Conservation (phyloP, 192 early-diverging fungal genomes). For the Hyaloraphidium curvatum region DNA sequence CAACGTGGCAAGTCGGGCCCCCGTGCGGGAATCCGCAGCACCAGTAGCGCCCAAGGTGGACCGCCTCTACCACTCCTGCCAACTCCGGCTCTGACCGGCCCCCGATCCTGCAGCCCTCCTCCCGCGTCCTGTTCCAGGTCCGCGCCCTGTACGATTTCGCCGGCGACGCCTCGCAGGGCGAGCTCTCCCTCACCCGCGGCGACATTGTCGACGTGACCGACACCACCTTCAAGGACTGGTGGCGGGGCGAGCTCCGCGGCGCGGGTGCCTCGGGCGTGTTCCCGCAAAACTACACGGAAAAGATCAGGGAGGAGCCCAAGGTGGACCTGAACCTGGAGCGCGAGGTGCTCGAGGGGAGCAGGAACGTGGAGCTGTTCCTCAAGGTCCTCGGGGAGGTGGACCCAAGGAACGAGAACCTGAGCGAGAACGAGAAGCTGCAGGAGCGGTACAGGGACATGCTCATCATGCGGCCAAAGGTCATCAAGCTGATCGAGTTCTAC, state of each 20-base stretch:
- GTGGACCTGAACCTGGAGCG: constrained; percentile 38
- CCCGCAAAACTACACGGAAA: constrained; percentile 87
- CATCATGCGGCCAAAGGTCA: constrained; percentile 65
- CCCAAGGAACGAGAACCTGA: constrained; percentile 59
- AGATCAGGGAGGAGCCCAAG: constrained; percentile 7
- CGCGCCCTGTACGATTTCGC: constrained; percentile 85
- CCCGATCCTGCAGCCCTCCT: too few relatives aligned
- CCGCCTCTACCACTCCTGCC: too few relatives aligned
- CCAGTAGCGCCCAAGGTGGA: too few relatives aligned
- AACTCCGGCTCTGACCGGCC: too few relatives aligned
- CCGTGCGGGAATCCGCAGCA: too few relatives aligned
- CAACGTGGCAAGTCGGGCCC: too few relatives aligned
- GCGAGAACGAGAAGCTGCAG: constrained; percentile 76
- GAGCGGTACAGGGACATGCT: constrained; percentile 58
- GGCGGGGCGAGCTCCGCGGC: constrained; percentile 62
- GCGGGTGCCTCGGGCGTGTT: constrained; percentile 81
- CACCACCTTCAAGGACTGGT: constrained; percentile 95
- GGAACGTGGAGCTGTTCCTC: constrained; percentile 59
- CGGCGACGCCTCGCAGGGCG: constrained; percentile 63
- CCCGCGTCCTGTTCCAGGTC: constrained; percentile 73
- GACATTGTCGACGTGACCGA: constrained; percentile 83
- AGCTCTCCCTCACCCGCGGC: constrained; percentile 71
- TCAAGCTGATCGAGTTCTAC: constrained; percentile 66
- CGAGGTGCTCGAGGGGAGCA: constrained; percentile 43
- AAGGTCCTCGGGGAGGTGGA: constrained; percentile 54